Conservation (phyloP, 169 alveolate species). For the Blepharisma undulans region DNA sequence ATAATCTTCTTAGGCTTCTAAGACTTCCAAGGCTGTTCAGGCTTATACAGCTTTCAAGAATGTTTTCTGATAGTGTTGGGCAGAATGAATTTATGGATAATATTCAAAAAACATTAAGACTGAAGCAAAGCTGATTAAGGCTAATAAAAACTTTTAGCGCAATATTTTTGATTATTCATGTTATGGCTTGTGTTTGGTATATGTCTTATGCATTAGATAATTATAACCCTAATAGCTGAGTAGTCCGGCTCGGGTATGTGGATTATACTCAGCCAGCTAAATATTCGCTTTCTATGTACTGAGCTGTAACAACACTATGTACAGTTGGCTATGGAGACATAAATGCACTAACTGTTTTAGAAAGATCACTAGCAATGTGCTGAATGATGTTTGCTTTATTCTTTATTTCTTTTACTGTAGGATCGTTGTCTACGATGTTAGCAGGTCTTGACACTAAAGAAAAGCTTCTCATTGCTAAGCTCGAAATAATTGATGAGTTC, state of each 20-base stretch:
- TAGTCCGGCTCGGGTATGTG: slow-evolving; percentile 46
- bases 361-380: slow-evolving; percentile 59
- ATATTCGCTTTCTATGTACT: slow-evolving; percentile 45
- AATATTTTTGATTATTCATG: slow-evolving; percentile 58
- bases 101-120: slow-evolving; percentile 39
- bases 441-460: slow-evolving; percentile 57
- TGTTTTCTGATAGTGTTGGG: slow-evolving; percentile 41
- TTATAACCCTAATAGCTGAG: slow-evolving; percentile 83
- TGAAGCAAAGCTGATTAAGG: slow-evolving; percentile 57
- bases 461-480: slow-evolving; percentile 60
- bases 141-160: slow-evolving; percentile 51
- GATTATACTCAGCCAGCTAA: no score
- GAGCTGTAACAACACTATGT: slow-evolving; percentile 69
- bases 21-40: slow-evolving; percentile 65
- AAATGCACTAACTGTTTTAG: slow-evolving; percentile 66
- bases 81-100: background rate
- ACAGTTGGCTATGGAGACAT: slow-evolving; percentile 86
- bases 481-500: slow-evolving; percentile 36
- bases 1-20: slow-evolving; percentile 50
- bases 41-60: slow-evolving; percentile 54
- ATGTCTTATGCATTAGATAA: no score
- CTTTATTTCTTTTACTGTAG: slow-evolving; percentile 70
- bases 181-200: slow-evolving; percentile 77
- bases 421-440: slow-evolving; percentile 67
- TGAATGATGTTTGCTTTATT: slow-evolving; percentile 80